Evolutionary conservation across 2,329 filamentous ascomycete genomes (phyloP).

Genomic region (Cordyceps militaris): DNA sequence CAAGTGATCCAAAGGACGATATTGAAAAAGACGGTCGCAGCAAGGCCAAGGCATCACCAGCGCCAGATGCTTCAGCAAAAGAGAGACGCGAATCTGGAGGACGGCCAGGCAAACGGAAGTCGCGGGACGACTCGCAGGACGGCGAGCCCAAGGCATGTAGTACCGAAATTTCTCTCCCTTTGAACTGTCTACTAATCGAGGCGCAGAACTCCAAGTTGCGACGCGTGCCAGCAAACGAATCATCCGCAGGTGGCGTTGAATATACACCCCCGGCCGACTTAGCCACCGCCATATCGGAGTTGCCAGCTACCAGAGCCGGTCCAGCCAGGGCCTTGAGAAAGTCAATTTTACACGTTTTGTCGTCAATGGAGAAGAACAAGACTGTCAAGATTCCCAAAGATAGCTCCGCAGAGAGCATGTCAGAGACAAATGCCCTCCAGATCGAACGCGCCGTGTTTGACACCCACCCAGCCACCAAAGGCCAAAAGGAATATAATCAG

Average conservation of each 20-base stretch:
- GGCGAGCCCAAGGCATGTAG: conserved; percentile 41
- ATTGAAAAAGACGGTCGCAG: conserved; percentile 35
- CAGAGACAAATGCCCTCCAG: conserved; percentile 65
- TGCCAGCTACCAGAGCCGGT: conserved; percentile 58
- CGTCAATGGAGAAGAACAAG: conserved; percentile 58
- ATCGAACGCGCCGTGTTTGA: conserved; percentile 68
- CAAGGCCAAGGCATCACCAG: conserved; percentile 22
- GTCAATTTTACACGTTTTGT: conserved; percentile 59
- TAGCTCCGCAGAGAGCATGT: conserved; percentile 55
- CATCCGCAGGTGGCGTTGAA: conserved; percentile 28
- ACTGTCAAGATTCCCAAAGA: conserved; percentile 57
- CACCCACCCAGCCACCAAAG: conserved; percentile 40
- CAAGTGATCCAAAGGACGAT: conserved; percentile 60
- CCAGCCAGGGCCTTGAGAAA: conserved; percentile 66
- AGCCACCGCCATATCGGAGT: conserved; percentile 42
- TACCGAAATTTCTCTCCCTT: too few relatives aligned
- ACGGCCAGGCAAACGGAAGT: conserved; percentile 46
- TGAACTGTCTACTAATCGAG: background rate
- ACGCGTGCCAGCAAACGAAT: conserved; percentile 46
- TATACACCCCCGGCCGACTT: conserved; percentile 48
- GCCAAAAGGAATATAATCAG: conserved; percentile 44
- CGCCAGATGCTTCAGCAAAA: conserved; percentile 34
- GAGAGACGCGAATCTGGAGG: conserved; percentile 32
- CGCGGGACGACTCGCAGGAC: conserved; percentile 49
- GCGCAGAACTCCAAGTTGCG: conserved; percentile 38